Evolutionary conservation across 2,329 filamentous ascomycete genomes (phyloP).

Genomic region (Colletotrichum tropicale): DNA sequence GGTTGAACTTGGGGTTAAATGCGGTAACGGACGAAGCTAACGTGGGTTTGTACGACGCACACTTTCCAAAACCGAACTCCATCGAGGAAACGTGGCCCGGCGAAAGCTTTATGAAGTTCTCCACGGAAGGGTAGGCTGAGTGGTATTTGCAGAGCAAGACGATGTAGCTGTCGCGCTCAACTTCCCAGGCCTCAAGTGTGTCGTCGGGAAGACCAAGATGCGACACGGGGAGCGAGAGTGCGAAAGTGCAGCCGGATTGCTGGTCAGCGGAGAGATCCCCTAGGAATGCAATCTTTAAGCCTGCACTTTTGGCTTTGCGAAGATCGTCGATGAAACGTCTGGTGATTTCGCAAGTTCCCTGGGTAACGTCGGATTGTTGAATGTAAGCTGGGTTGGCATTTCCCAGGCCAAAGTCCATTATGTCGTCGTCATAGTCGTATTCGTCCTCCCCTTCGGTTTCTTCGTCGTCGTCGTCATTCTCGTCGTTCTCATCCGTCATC

Average conservation of each 20-base stretch:
- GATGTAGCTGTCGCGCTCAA: constrained; percentile 71
- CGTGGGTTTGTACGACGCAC: constrained; percentile 74
- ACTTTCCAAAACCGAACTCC: constrained; percentile 72
- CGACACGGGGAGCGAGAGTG: constrained; percentile 70
- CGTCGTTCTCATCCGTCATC: constrained; percentile 26
- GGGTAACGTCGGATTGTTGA: constrained; percentile 30
- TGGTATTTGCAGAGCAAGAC: constrained; percentile 73
- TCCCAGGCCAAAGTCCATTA: constrained; percentile 35
- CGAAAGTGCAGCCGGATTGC: constrained; percentile 54
- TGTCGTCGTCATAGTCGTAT: constrained; percentile 31
- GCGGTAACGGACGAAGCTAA: constrained; percentile 54
- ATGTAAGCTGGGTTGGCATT: constrained; percentile 19
- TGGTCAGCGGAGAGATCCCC: constrained; percentile 43
- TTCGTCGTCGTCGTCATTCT: constrained; percentile 33
- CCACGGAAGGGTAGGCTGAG: constrained; percentile 64
- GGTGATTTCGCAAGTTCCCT: constrained; percentile 26
- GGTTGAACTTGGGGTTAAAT: constrained; percentile 41
- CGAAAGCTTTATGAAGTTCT: constrained; percentile 53
- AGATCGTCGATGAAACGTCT: constrained; percentile 60
- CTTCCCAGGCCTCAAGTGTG: constrained; percentile 77
- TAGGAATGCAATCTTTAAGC: constrained; percentile 72
- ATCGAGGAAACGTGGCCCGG: constrained; percentile 33
- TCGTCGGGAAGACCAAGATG: constrained; percentile 78
- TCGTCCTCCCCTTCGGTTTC: constrained; percentile 35
- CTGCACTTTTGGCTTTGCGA: constrained; percentile 61